These are phyloP conservation scores for Lipomyces spencermartinsiae DNA, from an alignment of 805 yeast genomes.

Conservation along the genomic window DNA sequence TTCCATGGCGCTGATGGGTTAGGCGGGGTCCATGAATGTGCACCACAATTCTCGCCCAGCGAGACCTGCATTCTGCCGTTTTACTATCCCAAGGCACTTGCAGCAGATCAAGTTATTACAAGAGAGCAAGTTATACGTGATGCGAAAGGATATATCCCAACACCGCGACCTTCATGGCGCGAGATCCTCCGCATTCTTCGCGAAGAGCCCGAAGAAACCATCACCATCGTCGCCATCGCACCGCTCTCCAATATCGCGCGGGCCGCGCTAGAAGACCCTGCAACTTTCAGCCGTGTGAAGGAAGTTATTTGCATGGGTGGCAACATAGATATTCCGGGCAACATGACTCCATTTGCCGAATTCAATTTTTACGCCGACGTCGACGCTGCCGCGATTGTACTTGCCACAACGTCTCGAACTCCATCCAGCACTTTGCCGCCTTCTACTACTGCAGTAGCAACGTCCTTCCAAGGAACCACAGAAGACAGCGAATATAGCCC, in stretches of 20 bases:
- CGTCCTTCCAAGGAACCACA: constrained; percentile 10
- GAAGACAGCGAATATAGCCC: constrained; percentile 35
- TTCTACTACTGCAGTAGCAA: constrained; percentile 19
- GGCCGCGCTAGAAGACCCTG: constrained; percentile 50
- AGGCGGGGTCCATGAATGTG: constrained; percentile 48
- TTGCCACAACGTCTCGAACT: constrained; percentile 44
- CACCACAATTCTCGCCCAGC: constrained; percentile 47
- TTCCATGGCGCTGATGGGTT: constrained; percentile 53
- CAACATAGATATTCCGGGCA: constrained; percentile 47
- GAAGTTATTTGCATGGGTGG: constrained; percentile 52
- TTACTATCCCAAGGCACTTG: constrained; percentile 18
- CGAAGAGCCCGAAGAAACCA: constrained; percentile 47
- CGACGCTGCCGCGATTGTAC: constrained; percentile 49
- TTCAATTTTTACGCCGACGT: constrained; percentile 53
- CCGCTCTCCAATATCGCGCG: constrained; percentile 51
- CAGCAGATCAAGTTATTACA: constrained; percentile 19
- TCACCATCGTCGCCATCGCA: constrained; percentile 50
- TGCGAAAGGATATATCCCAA: constrained; percentile 44
- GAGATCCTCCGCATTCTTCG: constrained; percentile 49
- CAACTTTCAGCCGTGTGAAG: constrained; percentile 45
- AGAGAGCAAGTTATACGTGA: constrained; percentile 18
- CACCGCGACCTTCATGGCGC: constrained; percentile 43
- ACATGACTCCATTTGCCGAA: constrained; percentile 52
- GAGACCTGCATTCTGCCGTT: constrained; percentile 43
- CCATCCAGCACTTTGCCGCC: constrained; percentile 46